These are phyloP conservation scores for Gloeopeniophorella convolvens DNA, from an alignment of 768 basidiomycete genomes.

Conservation along the genomic window DNA sequence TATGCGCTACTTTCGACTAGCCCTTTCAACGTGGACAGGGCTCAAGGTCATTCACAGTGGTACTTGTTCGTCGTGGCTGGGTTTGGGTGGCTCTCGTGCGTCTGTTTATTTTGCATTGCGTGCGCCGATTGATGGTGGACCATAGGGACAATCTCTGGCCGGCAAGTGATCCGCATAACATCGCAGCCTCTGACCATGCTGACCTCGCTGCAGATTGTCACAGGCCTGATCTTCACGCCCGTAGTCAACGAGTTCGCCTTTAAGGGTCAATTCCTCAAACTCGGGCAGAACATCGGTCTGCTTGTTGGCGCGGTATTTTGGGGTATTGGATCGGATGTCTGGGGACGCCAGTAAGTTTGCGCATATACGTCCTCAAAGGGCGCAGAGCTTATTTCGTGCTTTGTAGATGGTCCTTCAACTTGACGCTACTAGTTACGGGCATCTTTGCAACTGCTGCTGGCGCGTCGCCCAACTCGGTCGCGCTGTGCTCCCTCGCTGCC, in stretches of 20 bases:
- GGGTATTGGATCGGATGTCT: slow-evolving; percentile 63
- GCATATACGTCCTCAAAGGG: too few species aligned
- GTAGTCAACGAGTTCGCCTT: slow-evolving; percentile 61
- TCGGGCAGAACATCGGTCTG: slow-evolving; percentile 67
- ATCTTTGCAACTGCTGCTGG: slow-evolving; percentile 62
- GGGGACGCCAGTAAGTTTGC: slow-evolving; percentile 53
- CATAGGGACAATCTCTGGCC: slow-evolving; percentile 69
- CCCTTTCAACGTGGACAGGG: too few species aligned
- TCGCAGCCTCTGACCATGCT: not conserved
- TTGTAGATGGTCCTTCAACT: slow-evolving; percentile 56
- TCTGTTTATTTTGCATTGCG: slow-evolving; percentile 4
- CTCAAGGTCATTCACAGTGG: slow-evolving; percentile 35
- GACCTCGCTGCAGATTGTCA: slow-evolving; percentile 42
- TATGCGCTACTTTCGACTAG: slow-evolving; percentile 19
- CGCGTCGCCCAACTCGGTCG: slow-evolving; percentile 45
- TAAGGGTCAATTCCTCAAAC: slow-evolving; percentile 53
- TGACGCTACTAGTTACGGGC: slow-evolving; percentile 62
- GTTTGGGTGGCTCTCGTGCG: slow-evolving; percentile 73
- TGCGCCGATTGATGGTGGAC: not conserved
- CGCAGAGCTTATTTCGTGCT: not conserved
- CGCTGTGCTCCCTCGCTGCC: slow-evolving; percentile 47
- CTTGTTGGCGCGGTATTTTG: slow-evolving; percentile 64
- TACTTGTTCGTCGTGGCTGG: slow-evolving; percentile 58
- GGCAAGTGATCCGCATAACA: slow-evolving; percentile 30
- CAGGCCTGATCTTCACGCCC: slow-evolving; percentile 57